Base-by-base conservation (phyloP, 495 filamentous ascomycete genomes). In the Penicillium cataractarum region DNA sequence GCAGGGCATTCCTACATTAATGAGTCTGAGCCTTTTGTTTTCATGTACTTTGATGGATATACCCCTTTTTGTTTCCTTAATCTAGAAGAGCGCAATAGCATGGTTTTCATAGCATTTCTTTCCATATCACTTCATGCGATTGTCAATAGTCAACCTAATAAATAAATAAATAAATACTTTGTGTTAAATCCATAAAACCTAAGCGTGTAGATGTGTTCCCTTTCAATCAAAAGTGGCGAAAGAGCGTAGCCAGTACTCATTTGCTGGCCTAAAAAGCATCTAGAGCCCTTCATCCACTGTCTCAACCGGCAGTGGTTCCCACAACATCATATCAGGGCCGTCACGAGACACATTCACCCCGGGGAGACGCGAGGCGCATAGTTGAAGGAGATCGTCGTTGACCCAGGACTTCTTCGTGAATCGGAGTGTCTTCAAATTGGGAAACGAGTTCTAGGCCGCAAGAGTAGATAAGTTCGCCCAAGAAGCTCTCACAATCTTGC, bases 31-130 rank as follows among this genome's bases (percentile, higher is more conserved):
- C 53, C 39, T 39, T 51, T n/a, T 27, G 6, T 24, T 29, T n/a
- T n/a, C n/a, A n/a, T 50, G 22, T 19, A 24, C 21, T 29, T 17
- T 29, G 46, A 37, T 57, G 44, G 26, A 50, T 57, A 62, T 62
- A 62, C 60, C 60, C 60, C 12, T n/a, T 62, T 26, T 19, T 56
- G 17, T 55, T 24, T 40, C 15, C 15, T 22, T 8, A 3, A 10
- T 40, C 24, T 3, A 27, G 29, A 15, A 13, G 22, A 40, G 13
- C 54, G 54, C 54, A 42, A 31, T 40, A 29, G 3, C 22, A 40
- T 56, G n/a, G n/a, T n/a, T n/a, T n/a, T n/a, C n/a, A n/a, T n/a
- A n/a, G n/a, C n/a, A n/a, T n/a, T n/a, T n/a, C n/a, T n/a, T n/a
- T n/a, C n/a, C n/a, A n/a, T n/a, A n/a, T n/a, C n/a, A n/a, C n/a